Percentiles rank a stretch among this genome's conserved stretches.
Evolutionary conservation across 202 grass and related monocot species (phyloP).

Genomic region (Schoenoplectus tabernaemontani): DNA sequence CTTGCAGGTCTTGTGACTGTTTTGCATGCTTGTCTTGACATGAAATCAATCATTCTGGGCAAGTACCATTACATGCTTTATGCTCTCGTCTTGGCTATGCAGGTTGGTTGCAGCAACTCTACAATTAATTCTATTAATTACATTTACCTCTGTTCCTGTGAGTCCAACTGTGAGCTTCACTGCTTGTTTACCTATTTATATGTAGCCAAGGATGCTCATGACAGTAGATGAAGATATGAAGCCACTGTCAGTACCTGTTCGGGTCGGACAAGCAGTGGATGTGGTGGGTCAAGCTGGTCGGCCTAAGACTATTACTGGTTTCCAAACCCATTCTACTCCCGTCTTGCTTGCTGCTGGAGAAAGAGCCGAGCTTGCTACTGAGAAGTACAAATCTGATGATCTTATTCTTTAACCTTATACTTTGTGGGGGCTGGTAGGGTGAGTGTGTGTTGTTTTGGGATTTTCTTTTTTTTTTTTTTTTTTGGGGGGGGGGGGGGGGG

Average conservation of each 20-base stretch:
- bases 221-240: constrained; percentile 96
- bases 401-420: neutral
- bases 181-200: constrained; percentile 9
- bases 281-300: constrained; percentile 96
- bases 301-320: constrained; percentile 93
- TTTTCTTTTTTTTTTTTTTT: too few species aligned
- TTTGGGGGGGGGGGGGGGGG: too few species aligned
- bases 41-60: constrained; percentile 83
- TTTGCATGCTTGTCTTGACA: constrained; percentile 84
- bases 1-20: constrained; percentile 91
- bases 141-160: neutral
- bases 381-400: constrained; percentile 48
- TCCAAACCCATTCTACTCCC: constrained; percentile 95
- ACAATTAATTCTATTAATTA: neutral
- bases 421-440: neutral
- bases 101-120: constrained; percentile 37
- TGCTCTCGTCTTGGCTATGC: constrained; percentile 83
- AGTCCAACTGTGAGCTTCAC: neutral
- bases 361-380: constrained; percentile 83
- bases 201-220: constrained; percentile 95
- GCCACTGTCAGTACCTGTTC: constrained; percentile 76
- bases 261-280: constrained; percentile 96
- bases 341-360: constrained; percentile 93
- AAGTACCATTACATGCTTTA: constrained; percentile 98
- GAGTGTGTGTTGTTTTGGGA: too few species aligned